Percentiles rank a stretch among this genome's conserved stretches.
Conservation (phyloP, 2,329 filamentous ascomycete species). For the Colletotrichum sp. region DNA sequence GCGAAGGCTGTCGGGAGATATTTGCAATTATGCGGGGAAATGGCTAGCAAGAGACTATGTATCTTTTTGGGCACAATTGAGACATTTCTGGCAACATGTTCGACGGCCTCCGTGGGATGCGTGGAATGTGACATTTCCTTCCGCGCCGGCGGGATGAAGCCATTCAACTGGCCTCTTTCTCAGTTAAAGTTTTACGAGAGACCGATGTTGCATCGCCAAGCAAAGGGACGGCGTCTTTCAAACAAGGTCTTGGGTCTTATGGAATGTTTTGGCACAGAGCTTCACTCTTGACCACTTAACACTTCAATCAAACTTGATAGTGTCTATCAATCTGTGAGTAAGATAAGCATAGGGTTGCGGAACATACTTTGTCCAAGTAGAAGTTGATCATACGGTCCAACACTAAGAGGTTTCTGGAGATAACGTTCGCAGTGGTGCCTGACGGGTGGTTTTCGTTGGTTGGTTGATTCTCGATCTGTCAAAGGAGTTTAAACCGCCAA, state of each 20-base stretch:
- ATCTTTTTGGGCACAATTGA: not conserved
- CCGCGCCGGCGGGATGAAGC: not conserved
- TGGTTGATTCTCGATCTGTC: not conserved
- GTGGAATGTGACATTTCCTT: not conserved
- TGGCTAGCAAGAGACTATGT: not conserved
- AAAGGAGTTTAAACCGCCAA: not conserved
- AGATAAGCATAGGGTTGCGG: not conserved
- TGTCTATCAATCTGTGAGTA: not conserved
- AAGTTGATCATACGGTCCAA: not conserved
- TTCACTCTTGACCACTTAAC: not conserved
- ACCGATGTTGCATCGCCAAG: not conserved
- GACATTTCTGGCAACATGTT: not conserved
- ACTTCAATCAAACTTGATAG: not conserved
- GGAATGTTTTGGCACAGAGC: not conserved
- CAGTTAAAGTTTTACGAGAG: not conserved
- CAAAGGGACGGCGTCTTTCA: not conserved
- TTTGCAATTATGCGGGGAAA: not conserved
- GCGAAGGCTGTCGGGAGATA: not conserved
- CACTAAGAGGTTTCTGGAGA: not conserved
- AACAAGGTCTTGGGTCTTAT: not conserved
- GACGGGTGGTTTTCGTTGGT: not conserved
- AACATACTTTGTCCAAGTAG: accelerated
- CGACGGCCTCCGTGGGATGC: not conserved
- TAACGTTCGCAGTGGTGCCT: not conserved
- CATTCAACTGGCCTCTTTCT: not conserved